A percentile compares a stretch with the other conserved stretches of the same genome.
These are phyloP conservation scores for Primulina huaijiensis DNA, from an alignment of 257 asterid species.

Conservation along the genomic window DNA sequence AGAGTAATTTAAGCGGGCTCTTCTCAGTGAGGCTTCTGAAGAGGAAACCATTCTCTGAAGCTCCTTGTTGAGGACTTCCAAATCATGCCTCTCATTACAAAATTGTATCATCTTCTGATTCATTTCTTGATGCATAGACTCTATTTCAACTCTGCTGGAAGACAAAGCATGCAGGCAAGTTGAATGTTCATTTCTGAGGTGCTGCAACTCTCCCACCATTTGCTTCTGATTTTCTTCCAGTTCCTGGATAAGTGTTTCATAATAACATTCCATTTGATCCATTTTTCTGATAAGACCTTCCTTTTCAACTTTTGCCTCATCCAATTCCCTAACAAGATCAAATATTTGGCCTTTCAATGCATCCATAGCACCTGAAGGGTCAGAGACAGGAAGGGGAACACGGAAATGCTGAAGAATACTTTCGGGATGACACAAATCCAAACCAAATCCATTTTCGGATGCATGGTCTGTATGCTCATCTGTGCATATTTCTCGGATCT, in stretches of 20 bases:
- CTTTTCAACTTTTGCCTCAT: constrained; percentile 84
- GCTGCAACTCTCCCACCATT: constrained; percentile 76
- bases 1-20: constrained; percentile 91
- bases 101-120: constrained; percentile 53
- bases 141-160: constrained; percentile 59
- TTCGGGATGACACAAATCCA: constrained; percentile 77
- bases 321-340: constrained; percentile 84
- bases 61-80: constrained; percentile 67
- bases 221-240: constrained; percentile 95
- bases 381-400: constrained; percentile 50
- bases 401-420: constrained; percentile 60
- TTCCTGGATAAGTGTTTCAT: constrained; percentile 87
- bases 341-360: constrained; percentile 74
- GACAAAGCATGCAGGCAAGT: constrained; percentile 70
- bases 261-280: constrained; percentile 94
- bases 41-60: constrained; percentile 72
- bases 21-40: constrained; percentile 80
- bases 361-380: constrained; percentile 47
- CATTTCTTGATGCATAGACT: constrained; percentile 56
- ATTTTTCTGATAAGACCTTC: constrained; percentile 67
- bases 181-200: constrained; percentile 69
- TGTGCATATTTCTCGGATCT: constrained; percentile 26
- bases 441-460: constrained; percentile 57
- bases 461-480: constrained; percentile 32
- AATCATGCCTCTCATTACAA: constrained; percentile 59